Conservation (phyloP, 2,329 filamentous ascomycete species). For the Thelonectria discophora region DNA sequence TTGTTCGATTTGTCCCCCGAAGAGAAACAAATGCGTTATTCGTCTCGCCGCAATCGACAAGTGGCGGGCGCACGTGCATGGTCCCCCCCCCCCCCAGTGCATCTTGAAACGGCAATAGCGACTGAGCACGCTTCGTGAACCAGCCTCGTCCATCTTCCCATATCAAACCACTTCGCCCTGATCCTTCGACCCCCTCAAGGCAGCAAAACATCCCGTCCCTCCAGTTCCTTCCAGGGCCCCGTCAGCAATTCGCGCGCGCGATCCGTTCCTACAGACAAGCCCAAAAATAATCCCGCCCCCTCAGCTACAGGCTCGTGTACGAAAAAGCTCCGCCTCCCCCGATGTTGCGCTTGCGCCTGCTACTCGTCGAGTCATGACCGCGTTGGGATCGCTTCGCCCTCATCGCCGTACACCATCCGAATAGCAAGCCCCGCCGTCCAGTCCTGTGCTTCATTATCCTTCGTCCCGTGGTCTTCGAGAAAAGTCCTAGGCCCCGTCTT, state of each 20-base stretch:
- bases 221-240: neutral
- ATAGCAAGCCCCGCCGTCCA: conserved; percentile 28
- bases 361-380: conserved; percentile 42
- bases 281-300: neutral
- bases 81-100: conserved; percentile 4
- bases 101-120: conserved; percentile 20
- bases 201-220: conserved; percentile 6
- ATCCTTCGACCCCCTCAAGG: neutral
- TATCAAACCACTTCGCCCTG: conserved; percentile 2
- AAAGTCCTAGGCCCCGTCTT: conserved; percentile 21
- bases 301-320: neutral
- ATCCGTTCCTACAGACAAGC: neutral
- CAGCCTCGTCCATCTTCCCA: conserved; percentile 19
- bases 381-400: conserved; percentile 35
- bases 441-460: conserved; percentile 25
- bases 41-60: neutral
- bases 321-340: conserved; percentile 23
- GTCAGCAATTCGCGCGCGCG: conserved; percentile 19
- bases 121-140: neutral
- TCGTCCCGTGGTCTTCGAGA: neutral
- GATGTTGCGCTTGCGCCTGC: conserved; percentile 39
- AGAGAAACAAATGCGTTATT: too few species aligned
- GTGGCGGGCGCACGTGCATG: conserved; percentile 21
- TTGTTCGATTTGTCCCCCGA: too few species aligned
- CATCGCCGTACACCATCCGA: conserved; percentile 32